A percentile compares a stretch with the other conserved stretches of the same genome.
phyloP scores from a whole-genome alignment of 306 rosid genomes.

The Glycine latifolia region DNA sequence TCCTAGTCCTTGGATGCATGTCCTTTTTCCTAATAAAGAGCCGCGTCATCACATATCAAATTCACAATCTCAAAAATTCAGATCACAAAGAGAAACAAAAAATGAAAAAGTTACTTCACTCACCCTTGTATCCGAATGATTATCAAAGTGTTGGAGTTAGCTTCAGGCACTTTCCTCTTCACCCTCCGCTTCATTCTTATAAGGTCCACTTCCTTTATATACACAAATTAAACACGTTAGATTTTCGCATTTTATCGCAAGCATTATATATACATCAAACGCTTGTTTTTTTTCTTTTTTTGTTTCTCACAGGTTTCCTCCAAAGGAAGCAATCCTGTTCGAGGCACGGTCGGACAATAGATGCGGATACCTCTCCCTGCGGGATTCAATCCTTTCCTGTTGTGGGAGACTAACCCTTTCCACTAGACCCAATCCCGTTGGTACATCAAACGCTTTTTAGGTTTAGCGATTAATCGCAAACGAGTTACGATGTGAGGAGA shows the following conservation, averaged over 20 bases:
- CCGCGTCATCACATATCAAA: background rate
- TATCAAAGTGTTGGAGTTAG: constrained; percentile 58
- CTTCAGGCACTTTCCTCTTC: constrained; percentile 63
- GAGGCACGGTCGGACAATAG: too few relatives aligned
- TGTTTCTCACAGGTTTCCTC: too few relatives aligned
- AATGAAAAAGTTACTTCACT: background rate
- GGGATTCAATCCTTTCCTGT: too few relatives aligned
- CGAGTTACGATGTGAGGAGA: background rate
- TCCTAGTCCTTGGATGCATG: constrained; percentile 79
- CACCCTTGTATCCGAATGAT: constrained; percentile 84
- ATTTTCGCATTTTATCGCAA: too few relatives aligned
- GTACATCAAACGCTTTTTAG: background rate
- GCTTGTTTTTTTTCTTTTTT: too few relatives aligned
- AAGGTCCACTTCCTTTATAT: constrained; percentile 78
- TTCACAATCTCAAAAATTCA: background rate
- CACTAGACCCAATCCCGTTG: too few relatives aligned
- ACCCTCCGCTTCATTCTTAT: constrained; percentile 73
- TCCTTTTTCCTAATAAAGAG: constrained; percentile 68
- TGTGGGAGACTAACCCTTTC: too few relatives aligned
- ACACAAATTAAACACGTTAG: background rate
- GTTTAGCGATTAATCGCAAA: background rate
- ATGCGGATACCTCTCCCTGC: too few relatives aligned
- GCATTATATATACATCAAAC: too few relatives aligned
- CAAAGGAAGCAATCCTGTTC: too few relatives aligned
- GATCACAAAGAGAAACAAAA: background rate